These are phyloP conservation scores for Aspergillus hortae DNA, from an alignment of 2,329 filamentous ascomycete genomes.

Conservation along the genomic window DNA sequence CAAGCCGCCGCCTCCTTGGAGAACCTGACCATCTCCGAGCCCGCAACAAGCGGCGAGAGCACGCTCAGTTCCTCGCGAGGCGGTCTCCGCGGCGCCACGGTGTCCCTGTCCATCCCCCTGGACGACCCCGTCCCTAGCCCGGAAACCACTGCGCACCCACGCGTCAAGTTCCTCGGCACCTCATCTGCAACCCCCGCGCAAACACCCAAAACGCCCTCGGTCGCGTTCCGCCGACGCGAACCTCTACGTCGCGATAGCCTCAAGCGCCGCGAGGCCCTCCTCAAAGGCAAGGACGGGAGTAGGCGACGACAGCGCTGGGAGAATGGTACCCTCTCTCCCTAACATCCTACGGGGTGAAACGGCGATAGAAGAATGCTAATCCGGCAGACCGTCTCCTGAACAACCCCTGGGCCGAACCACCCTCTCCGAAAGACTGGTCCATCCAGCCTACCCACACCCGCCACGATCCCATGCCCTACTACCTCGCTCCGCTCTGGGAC, in stretches of 20 bases:
- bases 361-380: conserved; percentile 12
- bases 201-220: conserved; percentile 24
- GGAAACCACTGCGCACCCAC: conserved; percentile 28
- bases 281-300: conserved; percentile 89
- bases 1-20: conserved; percentile 39
- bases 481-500: conserved; percentile 84
- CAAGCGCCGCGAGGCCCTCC: conserved; percentile 67
- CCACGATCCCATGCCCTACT: conserved; percentile 74
- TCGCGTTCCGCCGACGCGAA: conserved; percentile 51
- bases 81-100: conserved; percentile 51
- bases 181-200: conserved; percentile 14
- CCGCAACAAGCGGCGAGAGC: conserved; percentile 19
- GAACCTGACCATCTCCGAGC: conserved; percentile 31
- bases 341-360: neutral
- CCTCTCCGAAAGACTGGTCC: conserved; percentile 77
- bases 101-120: conserved; percentile 70
- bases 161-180: conserved; percentile 21
- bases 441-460: conserved; percentile 76
- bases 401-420: conserved; percentile 83
- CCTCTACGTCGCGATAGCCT: conserved; percentile 58
- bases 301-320: conserved; percentile 87
- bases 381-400: conserved; percentile 72
- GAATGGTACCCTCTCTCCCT: conserved; percentile 64
- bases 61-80: conserved; percentile 48
- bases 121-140: conserved; percentile 51